Percentiles rank a stretch among this genome's conserved stretches.
phyloP scores from a whole-genome alignment of 1,284 basidiomycete genomes.

The Volvariella volvacea region DNA sequence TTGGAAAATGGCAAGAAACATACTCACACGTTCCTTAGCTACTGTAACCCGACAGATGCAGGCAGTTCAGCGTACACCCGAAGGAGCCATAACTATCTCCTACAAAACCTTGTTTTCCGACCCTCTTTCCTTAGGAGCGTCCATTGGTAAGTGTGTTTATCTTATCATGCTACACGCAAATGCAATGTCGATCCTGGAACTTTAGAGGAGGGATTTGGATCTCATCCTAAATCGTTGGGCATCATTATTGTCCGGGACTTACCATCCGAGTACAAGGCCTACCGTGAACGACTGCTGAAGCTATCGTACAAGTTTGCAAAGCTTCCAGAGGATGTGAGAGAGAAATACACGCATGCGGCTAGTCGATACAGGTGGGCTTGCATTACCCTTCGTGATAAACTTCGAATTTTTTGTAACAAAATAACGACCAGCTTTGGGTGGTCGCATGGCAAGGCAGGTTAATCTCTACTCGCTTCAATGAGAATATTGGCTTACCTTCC shows the following conservation, averaged over 20 bases:
- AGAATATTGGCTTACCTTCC: not conserved
- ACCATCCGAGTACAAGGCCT: conserved; percentile 52
- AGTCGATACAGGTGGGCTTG: conserved; percentile 65
- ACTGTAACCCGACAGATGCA: conserved; percentile 15
- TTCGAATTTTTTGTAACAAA: conserved; percentile 3
- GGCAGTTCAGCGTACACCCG: conserved; percentile 35
- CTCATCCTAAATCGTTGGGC: conserved; percentile 66
- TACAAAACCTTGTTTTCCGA: conserved; percentile 55
- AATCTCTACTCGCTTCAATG: not conserved
- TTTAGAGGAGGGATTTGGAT: conserved; percentile 75
- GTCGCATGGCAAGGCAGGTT: conserved; percentile 80
- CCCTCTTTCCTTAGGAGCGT: conserved; percentile 49
- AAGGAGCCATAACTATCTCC: conserved; percentile 65
- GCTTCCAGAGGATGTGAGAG: conserved; percentile 56
- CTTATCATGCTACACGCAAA: too few relatives aligned
- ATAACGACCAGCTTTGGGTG: conserved; percentile 79
- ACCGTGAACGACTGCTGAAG: conserved; percentile 66
- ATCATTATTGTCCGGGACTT: conserved; percentile 79
- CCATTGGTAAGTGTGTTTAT: conserved; percentile 47
- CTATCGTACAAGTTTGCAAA: conserved; percentile 71
- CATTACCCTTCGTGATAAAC: not conserved
- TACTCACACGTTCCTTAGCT: conserved; percentile 13
- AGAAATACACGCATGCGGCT: conserved; percentile 61
- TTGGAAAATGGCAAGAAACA: conserved; percentile 16
- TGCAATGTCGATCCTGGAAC: conserved; percentile 4